phyloP scores from a whole-genome alignment of 1,284 basidiomycete species.

The Naganishia cerealis region DNA sequence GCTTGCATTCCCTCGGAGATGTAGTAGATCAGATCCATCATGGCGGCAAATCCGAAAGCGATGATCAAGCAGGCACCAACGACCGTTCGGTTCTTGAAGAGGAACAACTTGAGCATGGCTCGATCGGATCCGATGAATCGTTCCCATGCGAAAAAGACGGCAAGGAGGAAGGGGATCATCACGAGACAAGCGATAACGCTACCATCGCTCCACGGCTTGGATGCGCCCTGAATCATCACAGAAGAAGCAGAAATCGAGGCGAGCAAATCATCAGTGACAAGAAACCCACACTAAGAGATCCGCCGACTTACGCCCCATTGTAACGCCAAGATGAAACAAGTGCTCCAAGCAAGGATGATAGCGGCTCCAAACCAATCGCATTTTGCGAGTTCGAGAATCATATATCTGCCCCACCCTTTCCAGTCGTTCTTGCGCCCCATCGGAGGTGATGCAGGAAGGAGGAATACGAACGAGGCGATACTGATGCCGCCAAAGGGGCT shows the following conservation, averaged over 20 bases:
- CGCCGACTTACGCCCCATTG: constrained; percentile 45
- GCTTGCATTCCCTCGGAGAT: constrained; percentile 49
- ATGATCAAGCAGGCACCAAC: constrained; percentile 13
- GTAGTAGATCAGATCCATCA: constrained; percentile 52
- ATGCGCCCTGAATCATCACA: constrained; percentile 40
- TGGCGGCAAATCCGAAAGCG: constrained; percentile 34
- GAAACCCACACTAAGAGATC: background rate
- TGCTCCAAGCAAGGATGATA: constrained; percentile 47
- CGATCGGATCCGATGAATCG: constrained; percentile 48
- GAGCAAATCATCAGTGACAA: background rate
- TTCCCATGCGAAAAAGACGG: constrained; percentile 50
- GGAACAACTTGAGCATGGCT: constrained; percentile 53
- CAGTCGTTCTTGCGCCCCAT: constrained; percentile 46
- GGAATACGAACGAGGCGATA: constrained; percentile 40
- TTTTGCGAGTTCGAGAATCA: constrained; percentile 43
- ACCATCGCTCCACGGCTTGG: constrained; percentile 49
- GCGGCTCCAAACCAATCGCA: constrained; percentile 51
- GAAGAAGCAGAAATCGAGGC: constrained; percentile 2
- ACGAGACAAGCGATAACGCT: constrained; percentile 53
- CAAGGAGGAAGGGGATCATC: constrained; percentile 46
- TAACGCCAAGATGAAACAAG: constrained; percentile 45
- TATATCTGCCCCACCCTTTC: constrained; percentile 45
- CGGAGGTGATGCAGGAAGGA: constrained; percentile 45
- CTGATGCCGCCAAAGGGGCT: constrained; percentile 47
- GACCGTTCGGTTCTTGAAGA: constrained; percentile 50